These are phyloP conservation scores for Atkinsonella texensis DNA, from an alignment of 2,329 filamentous ascomycete genomes.

Conservation along the genomic window DNA sequence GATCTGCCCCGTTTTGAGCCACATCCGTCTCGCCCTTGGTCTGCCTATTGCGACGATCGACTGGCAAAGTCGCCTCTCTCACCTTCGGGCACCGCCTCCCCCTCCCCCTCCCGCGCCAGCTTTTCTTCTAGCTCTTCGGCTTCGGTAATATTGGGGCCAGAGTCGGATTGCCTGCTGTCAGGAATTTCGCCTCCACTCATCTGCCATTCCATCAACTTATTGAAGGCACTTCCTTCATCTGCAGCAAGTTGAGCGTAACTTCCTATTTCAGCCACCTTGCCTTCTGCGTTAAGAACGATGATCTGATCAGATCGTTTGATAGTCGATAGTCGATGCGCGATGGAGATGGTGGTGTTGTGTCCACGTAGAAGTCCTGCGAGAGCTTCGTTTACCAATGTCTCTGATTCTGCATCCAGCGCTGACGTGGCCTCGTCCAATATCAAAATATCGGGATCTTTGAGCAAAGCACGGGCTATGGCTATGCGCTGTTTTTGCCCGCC, in stretches of 20 bases:
- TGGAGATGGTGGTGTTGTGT: constrained; percentile 92
- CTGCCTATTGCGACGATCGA: not conserved
- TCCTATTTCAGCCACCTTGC: constrained; percentile 82
- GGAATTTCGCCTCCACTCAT: constrained; percentile 69
- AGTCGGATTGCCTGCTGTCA: constrained; percentile 23
- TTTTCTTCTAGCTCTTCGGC: constrained; percentile 38
- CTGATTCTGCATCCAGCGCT: constrained; percentile 89
- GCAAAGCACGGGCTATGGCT: constrained; percentile 84
- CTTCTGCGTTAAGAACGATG: constrained; percentile 79
- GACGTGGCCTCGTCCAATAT: constrained; percentile 96
- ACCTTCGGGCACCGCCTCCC: constrained; percentile 5
- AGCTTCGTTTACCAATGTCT: constrained; percentile 90
- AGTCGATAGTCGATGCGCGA: constrained; percentile 88
- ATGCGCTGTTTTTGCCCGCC: constrained; percentile 97
- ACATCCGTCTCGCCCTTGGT: not conserved
- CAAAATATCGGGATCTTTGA: constrained; percentile 93
- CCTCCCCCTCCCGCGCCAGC: constrained; percentile 19
- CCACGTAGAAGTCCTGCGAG: constrained; percentile 69
- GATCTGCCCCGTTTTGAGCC: not conserved
- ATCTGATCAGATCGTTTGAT: constrained; percentile 94
- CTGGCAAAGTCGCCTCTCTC: not conserved
- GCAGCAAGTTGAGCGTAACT: constrained; percentile 66
- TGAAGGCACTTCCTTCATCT: constrained; percentile 72
- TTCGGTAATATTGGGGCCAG: constrained; percentile 33
- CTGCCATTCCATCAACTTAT: constrained; percentile 97